phyloP scores from a whole-genome alignment of 441 rosid genomes.

The Macaranga tanarius region DNA sequence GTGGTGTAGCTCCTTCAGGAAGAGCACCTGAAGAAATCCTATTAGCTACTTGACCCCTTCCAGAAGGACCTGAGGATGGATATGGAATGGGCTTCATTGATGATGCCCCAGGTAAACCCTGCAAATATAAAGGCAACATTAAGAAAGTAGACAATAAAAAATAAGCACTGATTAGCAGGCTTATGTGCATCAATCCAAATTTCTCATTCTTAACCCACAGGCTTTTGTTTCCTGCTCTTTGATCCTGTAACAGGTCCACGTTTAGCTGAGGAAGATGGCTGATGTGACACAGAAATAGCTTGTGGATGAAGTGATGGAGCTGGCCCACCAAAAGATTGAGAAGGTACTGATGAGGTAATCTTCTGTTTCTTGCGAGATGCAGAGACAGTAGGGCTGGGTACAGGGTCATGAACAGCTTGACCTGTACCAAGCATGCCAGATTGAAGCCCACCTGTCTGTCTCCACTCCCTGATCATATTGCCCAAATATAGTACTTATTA shows the following conservation, averaged over 20 bases:
- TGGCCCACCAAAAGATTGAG: constrained; percentile 80
- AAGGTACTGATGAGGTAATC: constrained; percentile 69
- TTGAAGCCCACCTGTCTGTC: constrained; percentile 68
- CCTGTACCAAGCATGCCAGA: constrained; percentile 57
- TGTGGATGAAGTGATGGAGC: constrained; percentile 55
- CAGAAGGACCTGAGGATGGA: constrained; percentile 55
- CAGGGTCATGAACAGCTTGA: constrained; percentile 68
- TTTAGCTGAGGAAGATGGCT: constrained; percentile 75
- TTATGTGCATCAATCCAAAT: constrained; percentile 1
- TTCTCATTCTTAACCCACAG: constrained; percentile 49
- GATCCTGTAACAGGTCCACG: constrained; percentile 75
- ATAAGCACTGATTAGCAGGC: neutral
- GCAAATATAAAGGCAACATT: constrained; percentile 10
- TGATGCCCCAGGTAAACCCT: constrained; percentile 31
- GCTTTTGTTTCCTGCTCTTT: constrained; percentile 80
- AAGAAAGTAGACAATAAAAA: neutral
- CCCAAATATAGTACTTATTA: constrained; percentile 15
- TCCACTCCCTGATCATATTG: constrained; percentile 74
- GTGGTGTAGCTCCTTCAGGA: constrained; percentile 56
- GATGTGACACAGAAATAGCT: constrained; percentile 67
- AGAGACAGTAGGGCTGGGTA: constrained; percentile 87
- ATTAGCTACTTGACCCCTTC: constrained; percentile 59
- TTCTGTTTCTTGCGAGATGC: constrained; percentile 90
- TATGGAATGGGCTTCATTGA: constrained; percentile 54
- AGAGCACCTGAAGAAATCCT: constrained; percentile 48